Evolutionary conservation across 306 rosid genomes (phyloP).

Genomic region (Gastrolobium bilobum): DNA sequence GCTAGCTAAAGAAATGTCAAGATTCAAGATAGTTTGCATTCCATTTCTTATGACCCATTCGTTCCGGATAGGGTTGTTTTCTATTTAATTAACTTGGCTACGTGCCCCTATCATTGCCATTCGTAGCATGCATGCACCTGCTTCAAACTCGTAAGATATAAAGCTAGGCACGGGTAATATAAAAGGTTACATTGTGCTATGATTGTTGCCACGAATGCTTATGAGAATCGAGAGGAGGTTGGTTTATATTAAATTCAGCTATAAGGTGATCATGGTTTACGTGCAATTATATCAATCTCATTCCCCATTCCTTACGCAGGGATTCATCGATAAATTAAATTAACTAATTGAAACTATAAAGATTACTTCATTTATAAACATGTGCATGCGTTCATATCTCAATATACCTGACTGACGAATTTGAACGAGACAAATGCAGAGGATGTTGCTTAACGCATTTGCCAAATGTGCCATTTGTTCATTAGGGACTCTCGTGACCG

Average conservation of each 20-base stretch:
- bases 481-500: conserved; percentile 49
- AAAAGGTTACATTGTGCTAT: conserved; percentile 2
- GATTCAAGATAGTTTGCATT: not conserved
- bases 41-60: conserved; percentile 10
- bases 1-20: not conserved
- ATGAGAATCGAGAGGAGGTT: conserved; percentile 12
- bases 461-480: conserved; percentile 38
- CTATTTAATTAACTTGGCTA: not conserved
- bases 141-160: conserved; percentile 1
- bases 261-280: conserved; percentile 27
- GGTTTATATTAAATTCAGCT: conserved; percentile 25
- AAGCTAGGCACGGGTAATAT: not conserved
- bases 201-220: conserved; percentile 34
- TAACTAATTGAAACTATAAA: conserved; percentile 17
- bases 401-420: conserved; percentile 21
- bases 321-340: conserved; percentile 40
- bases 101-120: conserved; percentile 43
- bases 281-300: conserved; percentile 54
- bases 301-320: conserved; percentile 53
- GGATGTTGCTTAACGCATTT: conserved; percentile 90
- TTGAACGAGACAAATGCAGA: conserved; percentile 64
- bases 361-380: conserved; percentile 15
- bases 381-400: conserved; percentile 6
- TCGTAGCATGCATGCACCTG: conserved; percentile 30
- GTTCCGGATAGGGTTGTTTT: conserved; percentile 30